Base-by-base conservation (phyloP, 495 filamentous ascomycete species). In the Cercophora samala region DNA sequence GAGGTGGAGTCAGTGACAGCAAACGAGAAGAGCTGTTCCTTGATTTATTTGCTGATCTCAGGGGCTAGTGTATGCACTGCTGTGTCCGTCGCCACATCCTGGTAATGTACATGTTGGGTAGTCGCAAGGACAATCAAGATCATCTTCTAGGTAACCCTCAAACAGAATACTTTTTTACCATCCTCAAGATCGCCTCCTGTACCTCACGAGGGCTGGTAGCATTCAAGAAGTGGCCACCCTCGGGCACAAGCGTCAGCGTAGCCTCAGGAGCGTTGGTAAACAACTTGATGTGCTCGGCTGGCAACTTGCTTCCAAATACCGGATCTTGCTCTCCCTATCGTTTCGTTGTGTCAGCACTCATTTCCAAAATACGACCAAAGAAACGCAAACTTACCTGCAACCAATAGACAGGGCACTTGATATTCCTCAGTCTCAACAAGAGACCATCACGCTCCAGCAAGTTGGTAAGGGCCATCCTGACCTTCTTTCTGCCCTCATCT, bases 371-470 rank as follows among this genome's bases (percentile, higher is more conserved):
- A 19, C 51, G 52, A 61, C 56, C 54, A 26, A 37, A 37, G 13
- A 1, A 62, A 59, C 13, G 32, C 19, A 8, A 53, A 77, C 80
- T 72, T 64, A 86, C 86, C 71, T 90, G 87, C 56, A 89, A 65
- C 88, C 87, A 90, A 46, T 83, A 74, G 2, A 90, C 84, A 0
- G 88, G 87, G 67, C 87, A 89, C 56, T 67, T 74, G 19, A 90
- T 74, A 75, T 89, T 84, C 13, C 76, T 72, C 13, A 89, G 64
- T 53, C 88, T 73, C 5, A 78, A 70, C 59, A 83, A 78, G 62
- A 90, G 75, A 17, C 84, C 83, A 68, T 88, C 88, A n/a, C 88
- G 72, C 64, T 87, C 85, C n/a, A 81, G 68, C 19, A 90, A 71
- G 64, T 84, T 85, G 65, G 84, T 81, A 0, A 80, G 78, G 2